Percentiles rank a stretch among this genome's conserved stretches.
These are phyloP conservation scores for Moesziomyces globuligerus DNA, from an alignment of 1,284 basidiomycete species.

Conservation along the genomic window DNA sequence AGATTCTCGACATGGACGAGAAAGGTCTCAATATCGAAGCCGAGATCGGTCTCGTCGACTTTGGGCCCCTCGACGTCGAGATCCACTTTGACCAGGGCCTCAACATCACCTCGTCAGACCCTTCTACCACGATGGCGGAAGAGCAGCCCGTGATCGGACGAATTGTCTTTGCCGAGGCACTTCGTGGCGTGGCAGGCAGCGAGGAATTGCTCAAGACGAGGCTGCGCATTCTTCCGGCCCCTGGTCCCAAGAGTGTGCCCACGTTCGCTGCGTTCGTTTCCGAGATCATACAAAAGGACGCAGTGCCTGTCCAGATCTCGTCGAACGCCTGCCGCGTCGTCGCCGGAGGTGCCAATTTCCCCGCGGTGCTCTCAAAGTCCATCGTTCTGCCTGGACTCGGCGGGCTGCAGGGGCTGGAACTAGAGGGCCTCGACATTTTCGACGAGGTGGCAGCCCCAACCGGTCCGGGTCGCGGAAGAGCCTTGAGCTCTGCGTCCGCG, in stretches of 20 bases:
- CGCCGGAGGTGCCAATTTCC: constrained; percentile 54
- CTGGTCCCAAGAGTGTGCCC: constrained; percentile 25
- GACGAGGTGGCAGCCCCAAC: constrained; percentile 50
- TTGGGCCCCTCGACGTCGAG: constrained; percentile 52
- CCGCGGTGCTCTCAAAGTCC: constrained; percentile 40
- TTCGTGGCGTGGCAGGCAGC: constrained; percentile 39
- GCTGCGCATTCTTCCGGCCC: constrained; percentile 30
- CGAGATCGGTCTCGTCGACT: constrained; percentile 46
- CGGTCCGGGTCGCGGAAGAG: constrained; percentile 35
- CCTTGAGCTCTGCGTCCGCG: constrained; percentile 32
- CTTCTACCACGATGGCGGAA: neutral
- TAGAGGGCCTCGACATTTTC: constrained; percentile 48
- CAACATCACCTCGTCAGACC: constrained; percentile 12
- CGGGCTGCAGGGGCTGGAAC: constrained; percentile 40
- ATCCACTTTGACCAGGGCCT: constrained; percentile 46
- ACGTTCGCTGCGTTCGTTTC: constrained; percentile 51
- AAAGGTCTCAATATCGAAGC: constrained; percentile 50
- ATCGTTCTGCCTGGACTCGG: constrained; percentile 49
- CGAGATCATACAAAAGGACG: constrained; percentile 33
- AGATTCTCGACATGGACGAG: constrained; percentile 52
- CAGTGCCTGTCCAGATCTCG: constrained; percentile 23
- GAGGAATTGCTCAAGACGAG: constrained; percentile 26
- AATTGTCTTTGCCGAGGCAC: constrained; percentile 33
- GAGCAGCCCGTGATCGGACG: constrained; percentile 29
- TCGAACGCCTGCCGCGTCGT: constrained; percentile 36